Conservation (phyloP, 2,329 filamentous ascomycete species). For the Leptographium wingfieldii region DNA sequence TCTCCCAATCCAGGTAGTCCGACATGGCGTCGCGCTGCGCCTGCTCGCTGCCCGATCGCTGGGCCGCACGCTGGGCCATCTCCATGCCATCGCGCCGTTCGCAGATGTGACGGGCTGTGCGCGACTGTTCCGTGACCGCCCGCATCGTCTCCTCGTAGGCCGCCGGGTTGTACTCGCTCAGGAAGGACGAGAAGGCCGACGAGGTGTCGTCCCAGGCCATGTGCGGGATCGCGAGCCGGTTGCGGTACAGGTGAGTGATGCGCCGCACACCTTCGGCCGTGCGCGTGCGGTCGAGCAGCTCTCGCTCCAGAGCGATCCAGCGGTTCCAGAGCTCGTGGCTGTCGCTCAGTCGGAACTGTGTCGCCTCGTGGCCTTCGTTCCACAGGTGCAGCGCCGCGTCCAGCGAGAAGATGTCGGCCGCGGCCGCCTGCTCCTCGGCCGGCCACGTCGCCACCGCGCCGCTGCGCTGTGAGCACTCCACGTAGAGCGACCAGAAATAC, state of each 20-base stretch:
- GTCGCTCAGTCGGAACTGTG: slow-evolving; percentile 62
- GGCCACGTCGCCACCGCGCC: slow-evolving; percentile 43
- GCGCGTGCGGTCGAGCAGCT: slow-evolving; percentile 46
- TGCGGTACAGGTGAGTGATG: slow-evolving; percentile 56
- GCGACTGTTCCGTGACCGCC: slow-evolving; percentile 49
- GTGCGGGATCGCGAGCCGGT: slow-evolving; percentile 62
- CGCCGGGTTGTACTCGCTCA: slow-evolving; percentile 57
- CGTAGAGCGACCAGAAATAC: slow-evolving; percentile 61
- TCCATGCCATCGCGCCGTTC: slow-evolving; percentile 56
- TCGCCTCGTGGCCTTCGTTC: slow-evolving; percentile 58
- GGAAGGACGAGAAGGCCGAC: slow-evolving; percentile 60
- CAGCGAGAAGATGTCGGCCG: slow-evolving; percentile 59
- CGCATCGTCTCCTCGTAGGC: slow-evolving; percentile 66
- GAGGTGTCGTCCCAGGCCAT: slow-evolving; percentile 63
- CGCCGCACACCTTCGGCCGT: slow-evolving; percentile 46
- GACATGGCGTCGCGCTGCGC: slow-evolving; percentile 38
- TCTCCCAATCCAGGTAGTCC: slow-evolving; percentile 81
- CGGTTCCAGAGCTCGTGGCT: slow-evolving; percentile 71
- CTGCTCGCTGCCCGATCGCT: slow-evolving; percentile 40
- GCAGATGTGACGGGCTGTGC: slow-evolving; percentile 51
- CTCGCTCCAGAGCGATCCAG: slow-evolving; percentile 60
- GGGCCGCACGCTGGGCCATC: slow-evolving; percentile 47
- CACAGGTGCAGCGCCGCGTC: slow-evolving; percentile 55
- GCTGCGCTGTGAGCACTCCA: slow-evolving; percentile 42
- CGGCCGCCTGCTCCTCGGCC: slow-evolving; percentile 56